Evolutionary conservation across 2,329 filamentous ascomycete species (phyloP).

Genomic region (Penicillium sp.): DNA sequence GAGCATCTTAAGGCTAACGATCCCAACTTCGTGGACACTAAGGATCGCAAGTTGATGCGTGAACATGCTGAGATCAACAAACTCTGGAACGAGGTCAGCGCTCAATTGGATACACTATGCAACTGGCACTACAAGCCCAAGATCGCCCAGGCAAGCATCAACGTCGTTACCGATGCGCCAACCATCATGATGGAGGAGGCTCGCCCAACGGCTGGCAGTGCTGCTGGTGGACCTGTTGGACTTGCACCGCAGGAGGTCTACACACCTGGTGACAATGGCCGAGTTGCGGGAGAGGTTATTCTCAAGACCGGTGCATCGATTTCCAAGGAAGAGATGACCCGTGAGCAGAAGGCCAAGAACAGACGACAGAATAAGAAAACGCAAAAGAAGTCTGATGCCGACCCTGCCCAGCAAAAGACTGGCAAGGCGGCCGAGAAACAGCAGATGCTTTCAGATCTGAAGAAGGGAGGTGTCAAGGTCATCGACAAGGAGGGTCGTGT

Average conservation of each 20-base stretch:
- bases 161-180: conserved; percentile 86
- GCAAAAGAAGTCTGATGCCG: conserved; percentile 62
- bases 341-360: conserved; percentile 77
- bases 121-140: conserved; percentile 97
- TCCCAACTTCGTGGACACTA: conserved; percentile 75
- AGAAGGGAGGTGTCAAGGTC: conserved; percentile 84
- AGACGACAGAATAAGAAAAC: conserved; percentile 83
- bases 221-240: conserved; percentile 59
- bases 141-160: conserved; percentile 74
- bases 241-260: conserved; percentile 95
- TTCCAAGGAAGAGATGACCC: conserved; percentile 78
- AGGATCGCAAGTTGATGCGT: conserved; percentile 76
- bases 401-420: conserved; percentile 46
- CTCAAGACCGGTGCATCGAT: conserved; percentile 75
- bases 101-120: conserved; percentile 81
- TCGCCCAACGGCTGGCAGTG: conserved; percentile 75
- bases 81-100: conserved; percentile 78
- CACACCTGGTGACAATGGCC: conserved; percentile 67
- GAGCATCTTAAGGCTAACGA: conserved; percentile 79
- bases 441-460: conserved; percentile 64
- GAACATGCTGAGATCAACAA: conserved; percentile 80
- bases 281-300: conserved; percentile 68
- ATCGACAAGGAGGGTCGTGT: conserved; percentile 88
- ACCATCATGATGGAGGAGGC: conserved; percentile 94
- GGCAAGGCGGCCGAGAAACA: conserved; percentile 48